Evolutionary conservation across 176 grass and related monocot genomes (phyloP).

Genomic region (Coix lacrymajobi): DNA sequence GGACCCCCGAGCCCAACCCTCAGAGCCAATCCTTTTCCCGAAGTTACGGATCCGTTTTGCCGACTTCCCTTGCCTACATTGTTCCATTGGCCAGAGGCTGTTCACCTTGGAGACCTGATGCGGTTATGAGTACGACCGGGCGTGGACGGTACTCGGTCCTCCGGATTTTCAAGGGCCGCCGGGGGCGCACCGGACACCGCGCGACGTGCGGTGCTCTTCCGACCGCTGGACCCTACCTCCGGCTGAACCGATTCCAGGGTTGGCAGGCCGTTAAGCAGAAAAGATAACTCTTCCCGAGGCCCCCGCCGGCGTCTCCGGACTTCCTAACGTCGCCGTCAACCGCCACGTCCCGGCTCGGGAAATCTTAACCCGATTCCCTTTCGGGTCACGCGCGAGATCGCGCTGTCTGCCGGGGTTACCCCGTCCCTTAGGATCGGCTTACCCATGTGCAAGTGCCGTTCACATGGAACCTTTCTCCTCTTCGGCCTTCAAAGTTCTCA

Average conservation of each 20-base stretch:
- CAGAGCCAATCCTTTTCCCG: conserved; percentile 66
- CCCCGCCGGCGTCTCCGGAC: conserved; percentile 64
- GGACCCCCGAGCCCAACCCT: conserved; percentile 49
- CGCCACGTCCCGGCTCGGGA: conserved; percentile 39
- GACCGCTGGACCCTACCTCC: conserved; percentile 62
- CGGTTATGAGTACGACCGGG: conserved; percentile 50
- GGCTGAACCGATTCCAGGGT: conserved; percentile 64
- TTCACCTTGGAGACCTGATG: conserved; percentile 74
- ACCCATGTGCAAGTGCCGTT: conserved; percentile 74
- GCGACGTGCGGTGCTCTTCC: conserved; percentile 62
- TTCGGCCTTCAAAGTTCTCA: conserved; percentile 58
- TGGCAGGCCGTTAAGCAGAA: conserved; percentile 70
- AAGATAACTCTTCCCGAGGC: conserved; percentile 81
- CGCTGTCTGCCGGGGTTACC: conserved; percentile 1
- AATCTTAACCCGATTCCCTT: conserved; percentile 57
- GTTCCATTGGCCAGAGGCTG: conserved; percentile 35
- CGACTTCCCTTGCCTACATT: conserved; percentile 77
- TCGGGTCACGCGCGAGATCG: conserved; percentile 10
- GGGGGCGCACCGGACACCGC: conserved; percentile 49
- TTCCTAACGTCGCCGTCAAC: conserved; percentile 37
- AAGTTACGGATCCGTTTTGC: conserved; percentile 72
- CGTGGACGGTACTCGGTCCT: conserved; percentile 41
- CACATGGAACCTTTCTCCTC: conserved; percentile 91
- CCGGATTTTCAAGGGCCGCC: conserved; percentile 32
- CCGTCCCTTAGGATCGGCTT: conserved; percentile 31